These are phyloP conservation scores for Metschnikowia corniflorae DNA, from an alignment of 805 yeast genomes.

Conservation along the genomic window DNA sequence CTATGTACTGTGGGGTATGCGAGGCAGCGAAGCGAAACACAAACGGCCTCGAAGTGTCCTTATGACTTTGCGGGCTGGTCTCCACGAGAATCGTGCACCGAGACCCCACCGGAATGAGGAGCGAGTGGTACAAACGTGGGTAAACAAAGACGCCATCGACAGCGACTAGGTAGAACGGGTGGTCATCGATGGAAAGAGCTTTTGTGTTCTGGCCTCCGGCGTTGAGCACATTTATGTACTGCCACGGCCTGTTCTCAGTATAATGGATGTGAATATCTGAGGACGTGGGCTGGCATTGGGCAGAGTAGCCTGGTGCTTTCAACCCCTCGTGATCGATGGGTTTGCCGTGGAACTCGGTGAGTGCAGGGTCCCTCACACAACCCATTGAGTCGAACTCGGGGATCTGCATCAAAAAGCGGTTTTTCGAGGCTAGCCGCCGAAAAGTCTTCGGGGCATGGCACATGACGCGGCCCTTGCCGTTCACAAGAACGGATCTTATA, in stretches of 20 bases:
- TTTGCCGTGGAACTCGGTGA: conserved; percentile 12
- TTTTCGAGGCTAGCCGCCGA: conserved; percentile 15
- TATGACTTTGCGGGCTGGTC: conserved; percentile 19
- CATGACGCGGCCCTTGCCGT: conserved; percentile 28
- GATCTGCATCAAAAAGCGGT: conserved; percentile 9
- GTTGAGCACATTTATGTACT: conserved; percentile 28
- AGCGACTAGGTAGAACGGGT: conserved; percentile 26
- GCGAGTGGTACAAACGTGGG: conserved; percentile 23
- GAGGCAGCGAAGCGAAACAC: conserved; percentile 27
- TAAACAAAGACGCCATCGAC: conserved; percentile 30
- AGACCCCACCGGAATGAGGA: conserved; percentile 32
- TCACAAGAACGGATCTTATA: conserved; percentile 26
- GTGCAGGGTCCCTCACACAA: conserved; percentile 18
- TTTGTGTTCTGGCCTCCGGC: conserved; percentile 35
- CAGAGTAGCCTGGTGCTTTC: conserved; percentile 25
- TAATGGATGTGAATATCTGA: conserved; percentile 19
- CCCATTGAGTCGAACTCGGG: conserved; percentile 22
- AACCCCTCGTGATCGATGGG: conserved; percentile 18
- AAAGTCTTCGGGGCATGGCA: conserved; percentile 19
- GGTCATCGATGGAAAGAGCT: conserved; percentile 32
- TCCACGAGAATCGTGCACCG: conserved; percentile 25
- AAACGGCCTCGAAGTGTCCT: conserved; percentile 17
- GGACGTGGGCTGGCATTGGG: conserved; percentile 20
- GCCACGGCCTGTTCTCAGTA: conserved; percentile 22
- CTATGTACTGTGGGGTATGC: conserved; percentile 26